Evolutionary conservation across 257 asterid genomes (phyloP).

Genomic region (Ligustrum vulgare): DNA sequence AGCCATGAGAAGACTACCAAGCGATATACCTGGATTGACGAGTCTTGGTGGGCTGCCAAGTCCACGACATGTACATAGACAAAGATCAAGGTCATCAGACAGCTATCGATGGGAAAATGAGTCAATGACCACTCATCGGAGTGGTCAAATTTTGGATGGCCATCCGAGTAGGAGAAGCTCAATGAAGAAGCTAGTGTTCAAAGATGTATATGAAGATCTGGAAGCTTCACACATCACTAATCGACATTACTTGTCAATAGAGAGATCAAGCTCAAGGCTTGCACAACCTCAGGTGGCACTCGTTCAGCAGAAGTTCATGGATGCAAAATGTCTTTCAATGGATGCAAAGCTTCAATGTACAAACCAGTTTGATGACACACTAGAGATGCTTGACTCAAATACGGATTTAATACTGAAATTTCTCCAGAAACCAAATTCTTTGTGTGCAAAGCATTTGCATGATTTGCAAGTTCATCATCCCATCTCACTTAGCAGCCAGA

Average conservation of each 20-base stretch:
- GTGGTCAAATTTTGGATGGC: slow-evolving; percentile 33
- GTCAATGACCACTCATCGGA: slow-evolving; percentile 26
- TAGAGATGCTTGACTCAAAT: slow-evolving; percentile 54
- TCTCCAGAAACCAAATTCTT: slow-evolving; percentile 51
- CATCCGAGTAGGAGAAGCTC: slow-evolving; percentile 42
- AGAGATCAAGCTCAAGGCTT: slow-evolving; percentile 54
- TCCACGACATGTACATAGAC: slow-evolving; percentile 53
- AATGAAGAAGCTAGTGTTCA: slow-evolving; percentile 58
- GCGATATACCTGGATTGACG: slow-evolving; percentile 77
- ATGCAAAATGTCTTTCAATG: slow-evolving; percentile 49
- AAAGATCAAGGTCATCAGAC: slow-evolving; percentile 45
- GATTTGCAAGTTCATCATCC: slow-evolving; percentile 44
- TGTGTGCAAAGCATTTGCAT: slow-evolving; percentile 46
- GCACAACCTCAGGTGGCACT: slow-evolving; percentile 52
- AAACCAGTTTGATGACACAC: slow-evolving; percentile 46
- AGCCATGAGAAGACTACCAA: slow-evolving; percentile 54
- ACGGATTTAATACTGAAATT: slow-evolving; percentile 46
- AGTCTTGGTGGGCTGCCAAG: slow-evolving; percentile 82
- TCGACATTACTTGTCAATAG: slow-evolving; percentile 63
- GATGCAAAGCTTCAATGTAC: slow-evolving; percentile 51
- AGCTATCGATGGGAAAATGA: slow-evolving; percentile 39
- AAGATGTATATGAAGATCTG: slow-evolving; percentile 81
- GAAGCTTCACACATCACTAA: slow-evolving; percentile 74
- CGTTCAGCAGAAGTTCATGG: slow-evolving; percentile 53
- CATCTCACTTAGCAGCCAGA: slow-evolving; percentile 26